phyloP scores from a whole-genome alignment of 2,329 filamentous ascomycete species.

The Fusarium falciforme region DNA sequence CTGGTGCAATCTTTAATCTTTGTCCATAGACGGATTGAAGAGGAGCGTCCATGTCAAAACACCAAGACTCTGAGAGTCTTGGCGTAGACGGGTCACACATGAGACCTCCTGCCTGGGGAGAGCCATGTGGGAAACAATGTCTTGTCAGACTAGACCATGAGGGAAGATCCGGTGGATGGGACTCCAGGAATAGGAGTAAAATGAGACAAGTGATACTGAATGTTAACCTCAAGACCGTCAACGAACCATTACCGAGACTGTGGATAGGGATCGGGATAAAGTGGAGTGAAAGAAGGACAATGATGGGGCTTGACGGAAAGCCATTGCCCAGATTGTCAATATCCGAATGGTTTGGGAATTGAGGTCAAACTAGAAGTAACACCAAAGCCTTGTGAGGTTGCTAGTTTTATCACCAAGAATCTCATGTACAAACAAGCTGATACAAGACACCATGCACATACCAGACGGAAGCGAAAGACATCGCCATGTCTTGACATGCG shows the following conservation, averaged over 20 bases:
- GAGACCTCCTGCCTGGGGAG: constrained; percentile 1
- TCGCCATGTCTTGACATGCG: constrained; percentile 28
- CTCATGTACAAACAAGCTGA: not conserved
- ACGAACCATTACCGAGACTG: constrained; percentile 17
- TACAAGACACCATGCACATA: constrained; percentile 23
- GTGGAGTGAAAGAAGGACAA: constrained; percentile 21
- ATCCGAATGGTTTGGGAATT: not conserved
- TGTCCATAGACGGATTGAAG: not conserved
- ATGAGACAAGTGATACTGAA: constrained; percentile 8
- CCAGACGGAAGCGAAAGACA: constrained; percentile 34
- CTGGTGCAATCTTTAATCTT: constrained; percentile 14
- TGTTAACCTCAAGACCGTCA: constrained; percentile 7
- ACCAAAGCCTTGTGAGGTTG: not conserved
- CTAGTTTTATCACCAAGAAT: not conserved
- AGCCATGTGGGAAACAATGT: constrained; percentile 28
- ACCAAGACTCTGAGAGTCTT: constrained; percentile 11
- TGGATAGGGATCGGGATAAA: constrained; percentile 13
- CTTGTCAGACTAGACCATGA: constrained; percentile 29
- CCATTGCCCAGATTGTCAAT: constrained; percentile 16
- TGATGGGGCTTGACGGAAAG: constrained; percentile 18
- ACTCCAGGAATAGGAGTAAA: not conserved
- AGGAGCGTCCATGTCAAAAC: not conserved
- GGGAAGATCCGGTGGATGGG: not conserved
- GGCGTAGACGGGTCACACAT: constrained; percentile 20
- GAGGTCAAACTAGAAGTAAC: not conserved